Base-by-base conservation (phyloP, 2,329 filamentous ascomycete genomes). In the Colletotrichum cuscutae region DNA sequence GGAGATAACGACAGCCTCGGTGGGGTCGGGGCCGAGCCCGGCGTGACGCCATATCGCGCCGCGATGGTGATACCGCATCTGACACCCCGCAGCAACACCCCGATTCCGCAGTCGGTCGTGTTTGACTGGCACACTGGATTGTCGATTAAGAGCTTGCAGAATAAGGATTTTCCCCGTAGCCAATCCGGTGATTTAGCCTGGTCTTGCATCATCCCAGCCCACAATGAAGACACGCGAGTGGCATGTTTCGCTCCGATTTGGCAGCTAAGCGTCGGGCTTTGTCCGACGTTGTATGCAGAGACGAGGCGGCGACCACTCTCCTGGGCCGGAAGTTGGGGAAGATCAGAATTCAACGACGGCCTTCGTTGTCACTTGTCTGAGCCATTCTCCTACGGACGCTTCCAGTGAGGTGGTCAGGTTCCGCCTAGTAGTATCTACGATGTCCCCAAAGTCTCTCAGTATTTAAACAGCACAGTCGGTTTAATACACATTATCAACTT, bases 11-110 rank as follows among this genome's bases (percentile, higher is more conserved):
- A 30, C 30, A 54, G 24, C 53, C 42, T 37, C 46, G 60, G 66
- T 61, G 66, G 46, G 70, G 61, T 70, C 66, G 70, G 70, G n/a
- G 54, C 70, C 70, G 66, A 72, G 70, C 66, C 70, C 70, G 70
- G 70, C 66, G 53, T 72, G 70, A 72, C 70, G 70, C 70, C 32
- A 70, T 70, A 53, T 72, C 54, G 32, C 58, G 32, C 60, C 65
- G 53, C 13, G 60, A 72, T 72, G 70, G 70, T 70, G 70, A 72
- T 72, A 72, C 60, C 22, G 32, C 26, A 13, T 53, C 46, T 35
- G 60, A 65, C 60, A 65, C 46, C 70, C 70, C 66, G 66, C 60
- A 72, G 56, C 52, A 22, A 15, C 61, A 61, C 54, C 26, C 19
- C 24, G 30, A 42, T 22, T 13, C 19, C 28, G 24, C 19, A 32